Base-by-base conservation (phyloP, 129 eudicot species). In the Ambrosia artemisiifolia region DNA sequence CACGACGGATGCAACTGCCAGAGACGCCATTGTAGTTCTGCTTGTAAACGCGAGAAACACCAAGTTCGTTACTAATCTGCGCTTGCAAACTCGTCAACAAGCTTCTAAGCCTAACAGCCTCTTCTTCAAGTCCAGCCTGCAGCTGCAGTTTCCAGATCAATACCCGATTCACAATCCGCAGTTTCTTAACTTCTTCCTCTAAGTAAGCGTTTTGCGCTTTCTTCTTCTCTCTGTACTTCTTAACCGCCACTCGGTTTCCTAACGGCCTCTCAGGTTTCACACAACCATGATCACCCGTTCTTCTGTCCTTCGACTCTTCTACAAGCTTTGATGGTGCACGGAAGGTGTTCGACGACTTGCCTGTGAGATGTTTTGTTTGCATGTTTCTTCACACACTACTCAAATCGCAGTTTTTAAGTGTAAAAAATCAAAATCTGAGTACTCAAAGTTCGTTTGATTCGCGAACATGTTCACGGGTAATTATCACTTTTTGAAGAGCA, bases 151-250 rank as follows among this genome's bases (percentile, higher is more conserved):
- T 86, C 49, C 72, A 78, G 65, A 72, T 50, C 80, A 86, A 74
- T n/a, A 74, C 85, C 30, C 84, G 77, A 70, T 88, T 88, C 78
- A 77, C 50, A 74, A 71, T 38, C 61, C 91, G 76, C 13, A 88
- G 51, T 49, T 77, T 85, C 80, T 73, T 79, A n/a, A 83, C 89
- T 68, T 88, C 96, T 55, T 88, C 87, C 64, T 88, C 91, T 19
- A 88, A 79, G 48, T 75, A 83, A 42, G 82, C 85, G 12, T 83
- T 69, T 32, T 82, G 87, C 2, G 87, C 91, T 48, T 86, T 88
- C 76, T 88, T 88, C 85, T 86, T 88, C 89, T 86, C 91, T 33
- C 89, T 69, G 63, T 88, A 88, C 87, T 83, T 88, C 50, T 82
- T 60, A 49, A 88, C 96, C 12, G 96, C 96, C 60, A 83, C 87